These are phyloP conservation scores for Starmerella davenportii DNA, from an alignment of 805 yeast genomes.

Conservation along the genomic window DNA sequence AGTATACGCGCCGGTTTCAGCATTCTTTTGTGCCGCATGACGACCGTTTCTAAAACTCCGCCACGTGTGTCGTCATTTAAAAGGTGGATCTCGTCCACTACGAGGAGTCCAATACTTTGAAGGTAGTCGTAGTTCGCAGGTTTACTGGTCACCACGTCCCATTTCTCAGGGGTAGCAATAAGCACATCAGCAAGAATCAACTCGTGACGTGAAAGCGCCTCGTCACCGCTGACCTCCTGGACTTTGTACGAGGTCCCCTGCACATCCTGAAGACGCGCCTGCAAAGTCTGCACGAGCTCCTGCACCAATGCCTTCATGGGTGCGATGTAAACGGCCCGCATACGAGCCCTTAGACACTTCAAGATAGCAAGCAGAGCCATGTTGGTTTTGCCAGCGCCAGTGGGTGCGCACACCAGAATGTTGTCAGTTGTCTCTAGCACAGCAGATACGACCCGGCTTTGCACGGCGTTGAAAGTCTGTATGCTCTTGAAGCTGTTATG, in stretches of 20 bases:
- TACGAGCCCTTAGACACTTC: conserved; percentile 45
- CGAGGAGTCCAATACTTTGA: conserved; percentile 46
- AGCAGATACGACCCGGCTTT: conserved; percentile 61
- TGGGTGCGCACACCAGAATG: conserved; percentile 82
- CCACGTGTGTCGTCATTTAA: conserved; percentile 80
- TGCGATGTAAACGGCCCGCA: conserved; percentile 64
- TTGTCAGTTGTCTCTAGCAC: conserved; percentile 61
- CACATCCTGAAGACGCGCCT: conserved; percentile 42
- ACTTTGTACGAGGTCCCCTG: conserved; percentile 66
- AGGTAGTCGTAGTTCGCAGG: conserved; percentile 47
- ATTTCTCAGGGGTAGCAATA: conserved; percentile 91
- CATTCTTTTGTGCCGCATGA: conserved; percentile 47
- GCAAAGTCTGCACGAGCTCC: conserved; percentile 79
- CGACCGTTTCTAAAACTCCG: conserved; percentile 78
- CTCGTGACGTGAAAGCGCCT: conserved; percentile 56
- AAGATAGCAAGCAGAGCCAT: conserved; percentile 77
- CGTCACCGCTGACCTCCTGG: conserved; percentile 81
- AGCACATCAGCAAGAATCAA: conserved; percentile 61
- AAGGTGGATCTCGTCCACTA: conserved; percentile 84
- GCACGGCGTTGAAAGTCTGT: conserved; percentile 63
- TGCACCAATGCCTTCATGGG: conserved; percentile 90
- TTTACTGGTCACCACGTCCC: conserved; percentile 91
- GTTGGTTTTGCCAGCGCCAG: conserved; percentile 97
- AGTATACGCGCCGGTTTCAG: conserved; percentile 36
- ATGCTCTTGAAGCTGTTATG: conserved; percentile 50